phyloP scores from a whole-genome alignment of 495 filamentous ascomycete genomes.

The Tuber indicum region DNA sequence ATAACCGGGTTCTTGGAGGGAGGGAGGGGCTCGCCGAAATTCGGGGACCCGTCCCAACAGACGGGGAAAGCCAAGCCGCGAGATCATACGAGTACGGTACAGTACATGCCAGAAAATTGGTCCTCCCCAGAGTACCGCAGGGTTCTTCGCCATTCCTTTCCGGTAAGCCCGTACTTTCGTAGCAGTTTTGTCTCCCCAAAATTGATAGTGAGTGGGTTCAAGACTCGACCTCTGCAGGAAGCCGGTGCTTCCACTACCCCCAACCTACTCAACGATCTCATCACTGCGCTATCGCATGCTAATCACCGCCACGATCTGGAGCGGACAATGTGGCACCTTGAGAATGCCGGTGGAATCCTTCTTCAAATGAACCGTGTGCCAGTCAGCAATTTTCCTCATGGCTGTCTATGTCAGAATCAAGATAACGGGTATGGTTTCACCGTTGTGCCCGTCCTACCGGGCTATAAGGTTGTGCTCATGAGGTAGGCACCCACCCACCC shows the following conservation, averaged over 20 bases:
- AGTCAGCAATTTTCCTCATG: neutral
- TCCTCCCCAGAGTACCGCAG: neutral
- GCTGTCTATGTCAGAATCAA: neutral
- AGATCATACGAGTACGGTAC: neutral
- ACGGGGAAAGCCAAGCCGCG: neutral
- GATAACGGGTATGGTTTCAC: neutral
- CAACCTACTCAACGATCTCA: neutral
- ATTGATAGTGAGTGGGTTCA: neutral
- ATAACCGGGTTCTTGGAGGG: slow-evolving; percentile 9
- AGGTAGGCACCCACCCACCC: slow-evolving; percentile 11
- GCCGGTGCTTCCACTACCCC: neutral
- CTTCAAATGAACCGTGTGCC: slow-evolving; percentile 1
- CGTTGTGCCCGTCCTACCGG: slow-evolving; percentile 13
- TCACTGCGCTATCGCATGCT: neutral
- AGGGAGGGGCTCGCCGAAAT: neutral
- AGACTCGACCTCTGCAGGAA: neutral
- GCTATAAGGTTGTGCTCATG: slow-evolving; percentile 19
- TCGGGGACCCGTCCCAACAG: neutral
- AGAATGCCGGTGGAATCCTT: slow-evolving; percentile 24
- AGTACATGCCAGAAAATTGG: neutral
- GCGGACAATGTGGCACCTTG: slow-evolving; percentile 25
- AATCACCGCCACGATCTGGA: neutral
- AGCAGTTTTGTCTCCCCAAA: neutral
- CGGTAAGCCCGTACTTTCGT: neutral
- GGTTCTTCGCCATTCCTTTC: neutral